Evolutionary conservation across 2,329 filamentous ascomycete species (phyloP).

Genomic region (Chaetomium strumarium): DNA sequence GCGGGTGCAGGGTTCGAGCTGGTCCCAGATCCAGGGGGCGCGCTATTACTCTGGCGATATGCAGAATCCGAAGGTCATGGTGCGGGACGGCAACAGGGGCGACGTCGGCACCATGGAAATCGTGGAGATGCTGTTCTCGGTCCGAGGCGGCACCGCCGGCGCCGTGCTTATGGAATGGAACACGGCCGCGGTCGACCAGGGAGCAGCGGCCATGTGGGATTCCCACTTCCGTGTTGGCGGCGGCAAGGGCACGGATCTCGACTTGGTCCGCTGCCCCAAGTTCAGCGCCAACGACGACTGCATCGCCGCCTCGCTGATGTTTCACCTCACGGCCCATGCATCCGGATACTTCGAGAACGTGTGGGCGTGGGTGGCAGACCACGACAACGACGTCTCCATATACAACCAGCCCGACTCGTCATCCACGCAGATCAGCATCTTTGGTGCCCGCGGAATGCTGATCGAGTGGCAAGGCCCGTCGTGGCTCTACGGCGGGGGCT

Average conservation of each 20-base stretch:
- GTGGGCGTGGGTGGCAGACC: constrained; percentile 36
- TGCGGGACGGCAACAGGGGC: constrained; percentile 53
- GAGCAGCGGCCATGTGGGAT: constrained; percentile 52
- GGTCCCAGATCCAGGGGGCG: constrained; percentile 44
- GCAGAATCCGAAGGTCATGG: constrained; percentile 53
- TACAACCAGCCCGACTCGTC: too few species aligned
- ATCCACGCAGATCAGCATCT: background rate
- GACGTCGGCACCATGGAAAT: constrained; percentile 60
- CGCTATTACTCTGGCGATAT: constrained; percentile 52
- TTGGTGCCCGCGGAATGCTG: too few species aligned
- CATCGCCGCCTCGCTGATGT: constrained; percentile 32
- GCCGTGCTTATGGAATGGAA: constrained; percentile 69
- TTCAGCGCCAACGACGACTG: constrained; percentile 29
- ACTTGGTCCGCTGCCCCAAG: constrained; percentile 60
- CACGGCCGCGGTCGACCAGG: background rate
- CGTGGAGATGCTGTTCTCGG: constrained; percentile 63
- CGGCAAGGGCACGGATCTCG: constrained; percentile 58
- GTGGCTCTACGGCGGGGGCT: too few species aligned
- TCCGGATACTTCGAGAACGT: constrained; percentile 40
- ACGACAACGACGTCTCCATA: background rate
- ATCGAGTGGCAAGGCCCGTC: too few species aligned
- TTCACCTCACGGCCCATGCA: constrained; percentile 32
- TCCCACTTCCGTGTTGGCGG: constrained; percentile 69
- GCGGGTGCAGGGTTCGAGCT: constrained; percentile 52
- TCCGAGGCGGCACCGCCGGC: constrained; percentile 57